Evolutionary conservation across 352 stramenopile species (phyloP), one percentile per base, ranked within the genome.

Genomic region (Pythium utonaiense): DNA sequence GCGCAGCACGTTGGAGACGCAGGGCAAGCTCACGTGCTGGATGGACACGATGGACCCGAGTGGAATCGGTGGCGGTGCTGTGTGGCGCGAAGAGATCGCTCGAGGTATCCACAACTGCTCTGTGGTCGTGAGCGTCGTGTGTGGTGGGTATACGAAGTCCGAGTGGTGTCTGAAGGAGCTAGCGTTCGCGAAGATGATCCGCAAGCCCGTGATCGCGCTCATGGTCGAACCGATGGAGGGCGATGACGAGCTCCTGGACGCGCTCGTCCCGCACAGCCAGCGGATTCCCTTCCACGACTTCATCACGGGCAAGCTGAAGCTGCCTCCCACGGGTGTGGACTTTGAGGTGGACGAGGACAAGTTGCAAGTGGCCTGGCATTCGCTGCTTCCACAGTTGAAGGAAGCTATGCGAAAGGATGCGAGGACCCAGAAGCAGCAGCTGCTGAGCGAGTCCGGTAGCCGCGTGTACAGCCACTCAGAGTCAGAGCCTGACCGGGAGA

Each of bases 101-200:
- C 75, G 77, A 27, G 82, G 82, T 14, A 94, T 94, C 51, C 79
- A 82, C 47, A 89, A 91, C 58, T 80, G 80, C 1, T 71, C 79
- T 21, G 64, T 92, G 14, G 75, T 94, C 6, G 66, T 92, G 47
- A 89, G 80, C 38, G 67, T 94, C 6, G 71, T 89, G 27, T 91
- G 78, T 0, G 84, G 91, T 28, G 78, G 89, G 61, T 94, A 94
- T 55, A 57, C 79, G 3, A 30, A 64, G 8, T 91, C 78, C 0
- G 80, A 92, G 63, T 92, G 80, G 83, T 92, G 83, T 54, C 72
- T 92, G 5, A 92, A 92, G 60, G 82, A 92, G 49, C 66, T 94
- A 6, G 84, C 80, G 21, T 60, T 91, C 8, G 84, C 82, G 8
- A 94, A 92, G 61, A 75, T 88, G 50, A 66, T 75, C 19, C 72